A percentile compares a stretch with the other conserved stretches of the same genome.
phyloP scores from a whole-genome alignment of 1,284 basidiomycete genomes.

The Amylostereum areolatum region DNA sequence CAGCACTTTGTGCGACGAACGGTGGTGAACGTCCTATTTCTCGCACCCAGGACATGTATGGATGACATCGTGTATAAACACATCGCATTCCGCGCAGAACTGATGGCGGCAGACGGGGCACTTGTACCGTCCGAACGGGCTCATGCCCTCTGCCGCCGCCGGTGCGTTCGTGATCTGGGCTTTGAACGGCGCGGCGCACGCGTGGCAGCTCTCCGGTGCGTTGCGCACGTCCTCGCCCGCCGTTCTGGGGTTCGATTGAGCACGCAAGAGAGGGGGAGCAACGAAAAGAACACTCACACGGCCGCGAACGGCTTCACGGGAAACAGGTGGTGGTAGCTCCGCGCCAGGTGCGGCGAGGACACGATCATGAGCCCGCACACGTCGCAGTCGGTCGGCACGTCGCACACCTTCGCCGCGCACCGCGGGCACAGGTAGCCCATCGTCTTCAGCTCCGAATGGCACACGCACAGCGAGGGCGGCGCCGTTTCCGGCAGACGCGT shows the following conservation, averaged over 20 bases:
- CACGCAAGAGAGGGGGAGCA: background rate
- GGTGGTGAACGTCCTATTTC: conserved; percentile 34
- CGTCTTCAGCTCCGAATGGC: conserved; percentile 85
- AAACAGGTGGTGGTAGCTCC: conserved; percentile 93
- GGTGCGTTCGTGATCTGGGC: conserved; percentile 26
- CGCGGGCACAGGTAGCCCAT: conserved; percentile 95
- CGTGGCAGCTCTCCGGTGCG: conserved; percentile 50
- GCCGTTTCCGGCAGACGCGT: conserved; percentile 82
- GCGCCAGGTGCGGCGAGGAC: conserved; percentile 92
- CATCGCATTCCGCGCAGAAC: conserved; percentile 62
- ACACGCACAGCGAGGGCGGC: conserved; percentile 83
- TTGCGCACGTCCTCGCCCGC: conserved; percentile 30
- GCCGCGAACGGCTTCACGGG: conserved; percentile 79
- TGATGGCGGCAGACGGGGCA: conserved; percentile 51
- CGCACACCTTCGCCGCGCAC: conserved; percentile 90
- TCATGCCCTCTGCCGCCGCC: conserved; percentile 56
- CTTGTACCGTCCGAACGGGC: conserved; percentile 73
- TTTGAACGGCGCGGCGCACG: conserved; percentile 63
- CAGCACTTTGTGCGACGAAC: no score
- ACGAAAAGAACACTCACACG: conserved; percentile 51
- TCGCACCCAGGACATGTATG: conserved; percentile 53
- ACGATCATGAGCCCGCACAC: conserved; percentile 98
- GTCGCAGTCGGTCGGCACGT: conserved; percentile 97
- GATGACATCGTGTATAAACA: conserved; percentile 56
- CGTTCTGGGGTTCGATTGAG: conserved; percentile 24